Base-by-base conservation (phyloP, 306 rosid species). In the Prosopis cineraria region DNA sequence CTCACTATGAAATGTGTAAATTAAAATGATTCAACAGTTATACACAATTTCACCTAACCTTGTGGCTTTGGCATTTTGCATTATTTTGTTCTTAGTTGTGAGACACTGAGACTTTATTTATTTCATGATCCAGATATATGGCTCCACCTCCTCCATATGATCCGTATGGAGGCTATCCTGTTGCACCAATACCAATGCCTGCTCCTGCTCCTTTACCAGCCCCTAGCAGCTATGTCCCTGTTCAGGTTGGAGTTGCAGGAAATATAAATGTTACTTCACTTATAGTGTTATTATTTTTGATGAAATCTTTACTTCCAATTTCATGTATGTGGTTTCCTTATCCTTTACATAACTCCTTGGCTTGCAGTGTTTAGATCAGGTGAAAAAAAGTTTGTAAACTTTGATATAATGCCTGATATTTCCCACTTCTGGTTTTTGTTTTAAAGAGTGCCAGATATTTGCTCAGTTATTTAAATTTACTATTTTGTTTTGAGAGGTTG, bases 101-200 rank as follows among this genome's bases (percentile, higher is more conserved):
- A 48, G 29, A 17, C 65, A 68, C 70, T 55, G 56, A 48, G 29
- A 17, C 65, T 73, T 73, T 39, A 12, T 55, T 64, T 79, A 14
- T 86, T 70, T 30, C 68, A 69, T 84, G 80, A 48, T 41, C 50
- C 87, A 95, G 99, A 78, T 96, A 87, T 75, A 93, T 96, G 99
- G 93, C 97, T 66, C 98, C 97, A 14, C 97, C 98, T 25, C 98
- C 97, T 77, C 91, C 98, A 0, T 96, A 91, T 65, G 97, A 93
- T 83, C 98, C 98, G 1, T 96, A 96, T 80, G 93, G 65, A 27
- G 65, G 94, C 75, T 96, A 93, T 87, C 80, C 94, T 22, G 96
- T 96, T 85, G 91, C 98, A 78, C 99, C 93, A 3, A 93, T 96
- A 34, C 97, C 91, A 34, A 93, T 96, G 91, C 91, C 93, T 31